Conservation (phyloP, 2,329 filamentous ascomycete genomes). For the Aspergillus texensis region DNA sequence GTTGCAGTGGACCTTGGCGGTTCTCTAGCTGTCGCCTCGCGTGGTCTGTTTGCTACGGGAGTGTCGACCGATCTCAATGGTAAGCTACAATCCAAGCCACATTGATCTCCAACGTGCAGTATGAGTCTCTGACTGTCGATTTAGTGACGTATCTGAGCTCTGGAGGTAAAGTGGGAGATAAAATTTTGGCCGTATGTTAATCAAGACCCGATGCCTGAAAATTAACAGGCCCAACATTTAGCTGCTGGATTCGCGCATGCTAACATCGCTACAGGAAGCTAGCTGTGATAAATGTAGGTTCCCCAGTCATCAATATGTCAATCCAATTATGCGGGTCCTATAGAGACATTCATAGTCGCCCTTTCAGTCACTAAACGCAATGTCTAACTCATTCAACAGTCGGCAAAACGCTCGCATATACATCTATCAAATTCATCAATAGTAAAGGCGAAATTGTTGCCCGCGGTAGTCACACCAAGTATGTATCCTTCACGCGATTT, state of each 20-base stretch:
- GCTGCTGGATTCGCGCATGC: not conserved
- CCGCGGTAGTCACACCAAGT: constrained; percentile 69
- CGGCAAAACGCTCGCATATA: constrained; percentile 67
- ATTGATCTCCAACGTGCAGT: not conserved
- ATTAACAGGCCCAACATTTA: not conserved
- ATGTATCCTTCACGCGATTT: constrained; percentile 21
- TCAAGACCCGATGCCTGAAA: not conserved
- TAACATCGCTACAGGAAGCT: constrained; percentile 51
- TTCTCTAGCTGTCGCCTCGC: constrained; percentile 66
- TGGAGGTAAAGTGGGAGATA: constrained; percentile 65
- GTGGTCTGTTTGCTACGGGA: constrained; percentile 66
- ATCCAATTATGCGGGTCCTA: not conserved
- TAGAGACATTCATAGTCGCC: not conserved
- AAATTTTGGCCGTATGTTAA: constrained; percentile 53
- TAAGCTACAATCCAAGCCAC: constrained; percentile 27
- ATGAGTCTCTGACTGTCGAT: not conserved
- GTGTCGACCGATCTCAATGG: constrained; percentile 68
- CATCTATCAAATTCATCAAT: constrained; percentile 64
- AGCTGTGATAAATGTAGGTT: constrained; percentile 65
- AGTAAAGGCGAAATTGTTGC: constrained; percentile 62
- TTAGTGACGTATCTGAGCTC: constrained; percentile 65
- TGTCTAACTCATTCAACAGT: constrained; percentile 43
- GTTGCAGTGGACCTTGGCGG: constrained; percentile 65
- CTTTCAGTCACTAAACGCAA: not conserved
- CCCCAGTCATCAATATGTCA: not conserved